Evolutionary conservation across 768 basidiomycete genomes (phyloP).

Genomic region (Suillus fuscotomentosus): DNA sequence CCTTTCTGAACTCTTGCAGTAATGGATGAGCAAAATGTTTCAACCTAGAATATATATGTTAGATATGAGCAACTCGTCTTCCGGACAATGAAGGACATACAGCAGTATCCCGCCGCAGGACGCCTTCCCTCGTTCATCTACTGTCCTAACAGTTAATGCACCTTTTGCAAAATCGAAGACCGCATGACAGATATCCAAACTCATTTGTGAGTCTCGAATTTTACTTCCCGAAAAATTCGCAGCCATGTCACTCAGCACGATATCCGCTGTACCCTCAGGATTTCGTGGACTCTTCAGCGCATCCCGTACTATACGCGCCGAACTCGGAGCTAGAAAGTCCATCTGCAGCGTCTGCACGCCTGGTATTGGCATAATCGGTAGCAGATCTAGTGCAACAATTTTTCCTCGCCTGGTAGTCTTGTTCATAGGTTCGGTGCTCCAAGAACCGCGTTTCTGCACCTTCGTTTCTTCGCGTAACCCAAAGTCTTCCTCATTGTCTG

Average conservation of each 20-base stretch:
- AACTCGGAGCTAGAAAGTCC: slow-evolving; percentile 68
- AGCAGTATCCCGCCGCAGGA: slow-evolving; percentile 42
- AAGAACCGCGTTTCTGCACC: slow-evolving; percentile 6
- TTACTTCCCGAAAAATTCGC: slow-evolving; percentile 76
- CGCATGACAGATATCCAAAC: slow-evolving; percentile 71
- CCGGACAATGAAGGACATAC: slow-evolving; percentile 36
- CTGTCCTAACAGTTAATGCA: slow-evolving; percentile 49
- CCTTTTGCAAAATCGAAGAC: slow-evolving; percentile 66
- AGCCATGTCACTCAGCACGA: slow-evolving; percentile 91
- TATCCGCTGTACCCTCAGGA: slow-evolving; percentile 55
- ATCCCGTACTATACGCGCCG: slow-evolving; percentile 43
- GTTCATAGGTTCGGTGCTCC: slow-evolving; percentile 23
- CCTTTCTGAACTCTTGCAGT: slow-evolving; percentile 59
- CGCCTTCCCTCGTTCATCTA: slow-evolving; percentile 44
- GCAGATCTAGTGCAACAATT: slow-evolving; percentile 80
- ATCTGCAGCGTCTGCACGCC: slow-evolving; percentile 74
- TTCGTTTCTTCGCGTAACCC: slow-evolving; percentile 1
- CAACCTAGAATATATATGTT: slow-evolving; percentile 46
- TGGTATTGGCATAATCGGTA: slow-evolving; percentile 67
- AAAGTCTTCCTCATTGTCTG: not conserved
- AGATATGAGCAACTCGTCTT: not conserved
- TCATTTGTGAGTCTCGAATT: slow-evolving; percentile 60
- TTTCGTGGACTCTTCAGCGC: slow-evolving; percentile 32
- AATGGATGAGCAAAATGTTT: slow-evolving; percentile 84
- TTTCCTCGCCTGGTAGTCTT: slow-evolving; percentile 20